Base-by-base conservation (phyloP, 129 eudicot genomes). In the Dittrichia graveolens region DNA sequence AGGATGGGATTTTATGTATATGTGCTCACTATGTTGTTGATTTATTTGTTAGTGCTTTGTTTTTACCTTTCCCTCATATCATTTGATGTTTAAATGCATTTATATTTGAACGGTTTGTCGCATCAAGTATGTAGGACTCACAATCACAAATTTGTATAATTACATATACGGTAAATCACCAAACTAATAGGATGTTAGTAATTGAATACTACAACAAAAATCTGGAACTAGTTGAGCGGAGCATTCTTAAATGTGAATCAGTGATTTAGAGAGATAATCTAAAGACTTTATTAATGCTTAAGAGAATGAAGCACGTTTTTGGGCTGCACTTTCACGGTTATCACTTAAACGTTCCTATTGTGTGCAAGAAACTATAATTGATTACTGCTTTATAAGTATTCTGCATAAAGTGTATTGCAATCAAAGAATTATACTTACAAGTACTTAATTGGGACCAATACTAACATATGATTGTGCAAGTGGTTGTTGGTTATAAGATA, bases 1-100 rank as follows among this genome's bases (percentile, higher is more conserved):
- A 39, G 19, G 45, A 24, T 11, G 48, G 18, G 58, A 37, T 72
- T n/a, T 35, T 24, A 24, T 24, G 31, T 24, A 24, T 24, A 0
- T 24, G 31, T 24, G 31, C 31, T 0, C 31, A 24, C 31, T 24
- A 18, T n/a, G 39, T 11, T 50, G 5, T 47, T 38, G 68, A 49
- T 59, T 39, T 72, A 7, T 47, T 13, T 46, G 18, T 64, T 24
- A 0, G 31, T 24, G n/a, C n/a, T n/a, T n/a, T n/a, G n/a, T n/a
- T n/a, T n/a, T n/a, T n/a, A 64, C 64, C 56, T 53, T 44, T 50
- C 38, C 8, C 31, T 40, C 46, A 15, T 53, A 16, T 75, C 52
- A 52, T 16, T 50, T 75, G 31, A 24, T 24, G 42, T 46, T 63
- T 52, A 10, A 53, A 15, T 24, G n/a, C 18, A 4, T 7, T 15